Base-by-base conservation (phyloP, 1,139 yeast genomes). In the Suhomyces coccinellae region DNA sequence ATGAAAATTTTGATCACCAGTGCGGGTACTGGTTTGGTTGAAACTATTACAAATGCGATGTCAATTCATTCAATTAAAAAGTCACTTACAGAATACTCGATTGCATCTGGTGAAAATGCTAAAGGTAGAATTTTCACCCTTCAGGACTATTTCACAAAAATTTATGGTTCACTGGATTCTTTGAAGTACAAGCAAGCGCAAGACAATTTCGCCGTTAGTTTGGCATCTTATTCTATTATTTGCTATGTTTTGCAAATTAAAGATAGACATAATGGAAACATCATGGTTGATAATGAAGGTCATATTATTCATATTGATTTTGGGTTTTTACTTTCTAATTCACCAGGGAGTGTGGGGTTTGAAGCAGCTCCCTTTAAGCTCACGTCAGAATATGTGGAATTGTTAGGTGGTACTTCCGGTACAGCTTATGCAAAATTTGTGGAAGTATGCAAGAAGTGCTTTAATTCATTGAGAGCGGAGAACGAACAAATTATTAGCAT, bases 301-400 rank as follows among this genome's bases (percentile, higher is more conserved):
- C 98, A 93, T 61, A 85, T 93, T 12, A 84, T 90, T 40, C 99
- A 93, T 62, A 93, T 93, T 55, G 99, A 93, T 67, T 93, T 93
- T 69, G 99, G 99, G 0, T 93, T 90, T 61, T 67, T 93, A 58
- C 71, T 93, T 6, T 88, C 97, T 0, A 93, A 93, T 58, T 85
- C 97, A 0, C 99, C 99, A 0, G 98, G 98, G 2, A 85, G 96
- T 46, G 89, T 93, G 44, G 97, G 97, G 0, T 90, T 93, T 63
- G 99, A 93, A 60, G 95, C 97, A 1, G 97, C 98, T 0, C 97
- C 99, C 1, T 93, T 93, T 73, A 93, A 93, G 60, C 70, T 93
- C 14, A 89, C 98, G 0, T 74, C 75, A 48, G 99, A 93, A 58
- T 93, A 93, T 57, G 80, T 90, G 17, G 97, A 91, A 34, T 64